phyloP scores from a whole-genome alignment of 805 yeast species.

The Cyberlindnera mrakii region DNA sequence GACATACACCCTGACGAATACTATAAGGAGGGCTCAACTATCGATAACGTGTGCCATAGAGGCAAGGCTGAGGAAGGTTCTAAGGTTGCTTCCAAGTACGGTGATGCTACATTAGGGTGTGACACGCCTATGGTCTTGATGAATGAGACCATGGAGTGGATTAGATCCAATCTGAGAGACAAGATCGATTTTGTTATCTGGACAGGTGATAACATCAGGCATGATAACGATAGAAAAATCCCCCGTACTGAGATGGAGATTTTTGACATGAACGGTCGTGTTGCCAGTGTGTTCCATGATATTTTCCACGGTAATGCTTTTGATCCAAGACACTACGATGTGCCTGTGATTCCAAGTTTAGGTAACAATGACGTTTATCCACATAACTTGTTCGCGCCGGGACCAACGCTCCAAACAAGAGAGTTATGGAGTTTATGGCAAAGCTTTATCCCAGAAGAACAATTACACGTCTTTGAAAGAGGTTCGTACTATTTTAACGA shows the following conservation, averaged over 20 bases:
- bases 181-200: constrained; percentile 81
- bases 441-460: constrained; percentile 68
- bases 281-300: constrained; percentile 46
- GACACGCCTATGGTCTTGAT: constrained; percentile 65
- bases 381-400: constrained; percentile 77
- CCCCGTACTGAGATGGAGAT: constrained; percentile 75
- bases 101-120: constrained; percentile 72
- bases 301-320: constrained; percentile 37
- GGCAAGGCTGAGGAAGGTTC: constrained; percentile 26
- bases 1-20: constrained; percentile 81
- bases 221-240: constrained; percentile 66
- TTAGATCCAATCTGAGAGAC: constrained; percentile 55
- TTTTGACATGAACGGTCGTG: constrained; percentile 57
- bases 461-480: constrained; percentile 64
- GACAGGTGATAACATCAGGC: constrained; percentile 89
- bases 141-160: constrained; percentile 62
- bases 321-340: constrained; percentile 40
- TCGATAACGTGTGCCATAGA: constrained; percentile 53
- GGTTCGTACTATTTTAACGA: constrained; percentile 74
- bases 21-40: constrained; percentile 46
- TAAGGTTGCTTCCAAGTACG: constrained; percentile 58
- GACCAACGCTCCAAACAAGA: constrained; percentile 84
- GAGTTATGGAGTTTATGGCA: constrained; percentile 73
- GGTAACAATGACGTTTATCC: constrained; percentile 91
- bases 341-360: constrained; percentile 58